Evolutionary conservation across 1,284 basidiomycete genomes (phyloP).

Genomic region (Entoloma clypeatum): DNA sequence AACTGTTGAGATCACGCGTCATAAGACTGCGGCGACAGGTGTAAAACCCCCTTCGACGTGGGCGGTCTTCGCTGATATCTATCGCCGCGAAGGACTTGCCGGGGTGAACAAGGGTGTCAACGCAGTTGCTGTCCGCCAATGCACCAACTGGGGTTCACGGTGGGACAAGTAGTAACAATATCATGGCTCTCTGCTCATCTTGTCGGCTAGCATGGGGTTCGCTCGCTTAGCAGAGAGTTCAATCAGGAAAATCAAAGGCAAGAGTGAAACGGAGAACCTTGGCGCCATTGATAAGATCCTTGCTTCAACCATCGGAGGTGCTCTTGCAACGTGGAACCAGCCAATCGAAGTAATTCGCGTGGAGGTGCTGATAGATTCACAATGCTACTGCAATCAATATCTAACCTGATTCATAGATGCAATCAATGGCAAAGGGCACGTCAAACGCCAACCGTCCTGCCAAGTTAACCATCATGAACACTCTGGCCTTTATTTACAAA

Average conservation of each 20-base stretch:
- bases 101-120: constrained; percentile 99
- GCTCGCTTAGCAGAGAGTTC: constrained; percentile 86
- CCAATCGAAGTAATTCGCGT: constrained; percentile 97
- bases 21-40: constrained; percentile 90
- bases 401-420: constrained; percentile 66
- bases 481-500: constrained; percentile 88
- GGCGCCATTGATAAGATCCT: constrained; percentile 84
- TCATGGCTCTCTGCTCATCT: neutral
- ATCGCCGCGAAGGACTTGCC: constrained; percentile 86
- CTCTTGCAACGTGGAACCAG: constrained; percentile 98
- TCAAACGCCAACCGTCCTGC: constrained; percentile 73
- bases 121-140: constrained; percentile 95
- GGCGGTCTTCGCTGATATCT: constrained; percentile 94
- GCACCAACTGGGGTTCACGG: constrained; percentile 99
- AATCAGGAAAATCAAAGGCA: constrained; percentile 79
- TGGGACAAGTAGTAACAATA: constrained; percentile 33
- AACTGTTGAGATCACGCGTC: constrained; percentile 96
- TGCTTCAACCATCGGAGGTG: constrained; percentile 90
- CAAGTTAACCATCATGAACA: constrained; percentile 91
- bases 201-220: constrained; percentile 82
- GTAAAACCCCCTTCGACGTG: constrained; percentile 91
- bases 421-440: constrained; percentile 91
- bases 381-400: neutral
- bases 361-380: constrained; percentile 49
- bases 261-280: constrained; percentile 72